phyloP scores from a whole-genome alignment of 805 yeast species.

The Yarrowia keelungensis region DNA sequence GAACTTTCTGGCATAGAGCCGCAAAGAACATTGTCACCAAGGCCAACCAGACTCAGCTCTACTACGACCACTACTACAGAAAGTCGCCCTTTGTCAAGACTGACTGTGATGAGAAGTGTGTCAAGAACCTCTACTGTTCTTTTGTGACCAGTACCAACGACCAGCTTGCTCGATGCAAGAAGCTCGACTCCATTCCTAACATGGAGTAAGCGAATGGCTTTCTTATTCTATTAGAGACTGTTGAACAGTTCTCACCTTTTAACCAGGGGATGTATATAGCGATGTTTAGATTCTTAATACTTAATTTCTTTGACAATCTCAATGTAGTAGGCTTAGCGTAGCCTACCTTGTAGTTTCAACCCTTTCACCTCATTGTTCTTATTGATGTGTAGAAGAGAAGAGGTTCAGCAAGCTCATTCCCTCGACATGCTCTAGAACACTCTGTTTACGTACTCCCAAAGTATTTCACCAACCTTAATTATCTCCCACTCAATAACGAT shows the following conservation, averaged over 20 bases:
- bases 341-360: no score
- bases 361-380: no score
- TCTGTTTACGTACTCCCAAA: not conserved
- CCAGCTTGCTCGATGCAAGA: constrained; percentile 9
- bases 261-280: constrained; percentile 20
- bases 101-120: constrained; percentile 6
- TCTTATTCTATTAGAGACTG: no score
- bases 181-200: not conserved
- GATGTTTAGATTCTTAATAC: constrained; percentile 1
- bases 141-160: constrained; percentile 10
- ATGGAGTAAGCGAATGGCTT: not conserved
- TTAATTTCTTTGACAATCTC: no score
- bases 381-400: no score
- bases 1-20: constrained; percentile 65
- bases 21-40: not conserved
- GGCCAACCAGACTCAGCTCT: constrained; percentile 29
- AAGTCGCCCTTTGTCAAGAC: constrained; percentile 9
- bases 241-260: not conserved
- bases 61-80: constrained; percentile 28
- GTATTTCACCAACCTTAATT: not conserved
- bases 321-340: no score
- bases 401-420: not conserved
- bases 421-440: not conserved
- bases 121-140: not conserved
- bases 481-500: not conserved